A percentile compares a stretch with the other conserved stretches of the same genome.
Evolutionary conservation across 225 moss, liverwort and hornwort genomes (phyloP).

Genomic region (Neckera pumila): DNA sequence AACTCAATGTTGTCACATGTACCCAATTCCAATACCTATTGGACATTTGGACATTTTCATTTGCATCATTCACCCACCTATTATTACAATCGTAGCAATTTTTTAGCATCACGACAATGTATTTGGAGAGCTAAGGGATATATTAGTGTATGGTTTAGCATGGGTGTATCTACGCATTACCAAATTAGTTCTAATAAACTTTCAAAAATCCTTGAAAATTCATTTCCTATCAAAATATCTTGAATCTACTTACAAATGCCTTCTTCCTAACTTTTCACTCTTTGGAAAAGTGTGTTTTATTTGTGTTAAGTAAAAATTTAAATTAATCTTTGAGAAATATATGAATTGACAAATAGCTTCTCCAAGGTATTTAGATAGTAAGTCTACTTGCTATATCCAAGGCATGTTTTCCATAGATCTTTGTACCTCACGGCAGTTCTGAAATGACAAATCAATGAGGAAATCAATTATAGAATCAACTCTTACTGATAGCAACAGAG

Average conservation of each 20-base stretch:
- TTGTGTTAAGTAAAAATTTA: no score
- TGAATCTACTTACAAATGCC: neutral
- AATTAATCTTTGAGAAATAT: neutral
- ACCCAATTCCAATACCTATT: neutral
- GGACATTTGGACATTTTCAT: fast-evolving
- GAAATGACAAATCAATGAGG: fast-evolving
- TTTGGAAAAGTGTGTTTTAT: no score
- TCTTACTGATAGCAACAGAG: neutral
- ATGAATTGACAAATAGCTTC: neutral
- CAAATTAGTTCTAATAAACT: neutral
- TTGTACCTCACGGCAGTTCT: neutral
- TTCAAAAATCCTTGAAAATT: neutral
- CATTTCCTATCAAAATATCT: neutral
- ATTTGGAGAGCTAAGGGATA: neutral
- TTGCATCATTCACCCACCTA: no score
- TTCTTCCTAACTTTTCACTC: neutral
- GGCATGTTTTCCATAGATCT: neutral
- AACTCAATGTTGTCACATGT: neutral
- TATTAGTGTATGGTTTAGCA: fast-evolving
- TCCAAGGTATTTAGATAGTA: neutral
- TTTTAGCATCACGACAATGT: neutral
- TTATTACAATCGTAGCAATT: neutral
- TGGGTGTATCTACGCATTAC: fast-evolving
- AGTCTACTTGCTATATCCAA: neutral
- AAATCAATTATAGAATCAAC: neutral